Percentiles rank a stretch among this genome's conserved stretches.
phyloP scores from a whole-genome alignment of 148 eudicot species.

The Heliamphora exappendiculata region DNA sequence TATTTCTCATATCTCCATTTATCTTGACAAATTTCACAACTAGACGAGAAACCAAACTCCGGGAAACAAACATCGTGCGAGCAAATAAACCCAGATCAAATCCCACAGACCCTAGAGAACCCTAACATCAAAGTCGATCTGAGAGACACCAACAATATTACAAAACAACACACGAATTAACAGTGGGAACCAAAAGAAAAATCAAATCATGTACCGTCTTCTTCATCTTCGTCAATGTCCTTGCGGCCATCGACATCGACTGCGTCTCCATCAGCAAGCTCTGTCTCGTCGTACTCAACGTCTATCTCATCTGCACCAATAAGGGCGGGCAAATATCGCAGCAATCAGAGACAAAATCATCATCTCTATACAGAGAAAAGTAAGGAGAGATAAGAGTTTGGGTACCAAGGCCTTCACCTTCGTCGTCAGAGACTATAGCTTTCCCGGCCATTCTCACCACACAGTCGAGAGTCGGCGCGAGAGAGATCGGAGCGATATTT shows the following conservation, averaged over 20 bases:
- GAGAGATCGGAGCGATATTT: too few species aligned
- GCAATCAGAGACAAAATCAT: slow-evolving; percentile 3
- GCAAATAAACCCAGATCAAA: neutral
- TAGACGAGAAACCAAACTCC: too few species aligned
- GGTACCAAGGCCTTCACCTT: slow-evolving; percentile 32
- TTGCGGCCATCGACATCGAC: slow-evolving; percentile 43
- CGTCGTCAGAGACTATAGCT: slow-evolving; percentile 58
- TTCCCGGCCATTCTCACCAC: slow-evolving; percentile 54
- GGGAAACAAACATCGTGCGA: neutral
- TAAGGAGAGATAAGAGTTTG: neutral
- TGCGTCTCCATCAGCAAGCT: slow-evolving; percentile 59
- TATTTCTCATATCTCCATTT: neutral
- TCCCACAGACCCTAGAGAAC: neutral
- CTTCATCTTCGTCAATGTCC: slow-evolving; percentile 64
- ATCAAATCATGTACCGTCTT: slow-evolving; percentile 40
- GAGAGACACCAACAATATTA: neutral
- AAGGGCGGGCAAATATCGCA: neutral
- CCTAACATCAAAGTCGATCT: neutral
- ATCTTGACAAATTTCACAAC: neutral
- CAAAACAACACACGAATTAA: neutral
- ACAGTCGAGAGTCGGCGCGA: too few species aligned
- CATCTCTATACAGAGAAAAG: slow-evolving; percentile 13
- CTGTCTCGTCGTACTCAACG: slow-evolving; percentile 59
- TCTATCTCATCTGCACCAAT: slow-evolving; percentile 59
- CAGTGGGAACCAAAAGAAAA: neutral